These are phyloP conservation scores for Ganoderma sinense DNA, from an alignment of 1,284 basidiomycete species.

Conservation along the genomic window DNA sequence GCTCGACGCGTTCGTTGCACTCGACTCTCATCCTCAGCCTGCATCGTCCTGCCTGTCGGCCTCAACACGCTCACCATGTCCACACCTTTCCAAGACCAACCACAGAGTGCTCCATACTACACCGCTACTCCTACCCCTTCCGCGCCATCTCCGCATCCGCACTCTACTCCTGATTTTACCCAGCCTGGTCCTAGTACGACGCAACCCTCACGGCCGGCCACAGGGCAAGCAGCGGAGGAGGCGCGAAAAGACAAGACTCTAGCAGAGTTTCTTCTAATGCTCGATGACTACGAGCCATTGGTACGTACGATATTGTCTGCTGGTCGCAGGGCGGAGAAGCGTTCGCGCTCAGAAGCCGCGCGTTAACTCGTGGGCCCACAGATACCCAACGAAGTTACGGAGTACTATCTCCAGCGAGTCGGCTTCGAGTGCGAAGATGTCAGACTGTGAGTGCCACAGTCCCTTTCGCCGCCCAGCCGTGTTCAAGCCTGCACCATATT, in stretches of 20 bases:
- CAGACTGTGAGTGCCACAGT: slow-evolving; percentile 70
- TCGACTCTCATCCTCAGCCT: slow-evolving; percentile 2
- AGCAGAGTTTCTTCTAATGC: slow-evolving; percentile 94
- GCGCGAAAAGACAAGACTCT: slow-evolving; percentile 89
- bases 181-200: slow-evolving; percentile 37
- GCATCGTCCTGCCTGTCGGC: background rate
- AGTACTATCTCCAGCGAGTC: slow-evolving; percentile 95
- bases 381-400: slow-evolving; percentile 99
- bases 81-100: slow-evolving; percentile 33
- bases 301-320: slow-evolving; percentile 54
- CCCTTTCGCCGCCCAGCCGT: slow-evolving; percentile 8
- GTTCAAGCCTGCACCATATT: slow-evolving; percentile 14
- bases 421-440: slow-evolving; percentile 98
- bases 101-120: slow-evolving; percentile 32
- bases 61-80: slow-evolving; percentile 27
- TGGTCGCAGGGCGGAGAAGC: background rate
- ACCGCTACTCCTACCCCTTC: slow-evolving; percentile 30
- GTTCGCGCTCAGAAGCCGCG: background rate
- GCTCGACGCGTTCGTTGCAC: background rate
- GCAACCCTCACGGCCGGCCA: slow-evolving; percentile 46
- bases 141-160: slow-evolving; percentile 28
- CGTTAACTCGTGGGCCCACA: slow-evolving; percentile 43
- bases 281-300: slow-evolving; percentile 97
- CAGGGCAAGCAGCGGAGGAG: slow-evolving; percentile 78
- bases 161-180: slow-evolving; percentile 35